These are phyloP conservation scores for Fraxinus sp. DNA, from an alignment of 305 asterid species.

Conservation along the genomic window DNA sequence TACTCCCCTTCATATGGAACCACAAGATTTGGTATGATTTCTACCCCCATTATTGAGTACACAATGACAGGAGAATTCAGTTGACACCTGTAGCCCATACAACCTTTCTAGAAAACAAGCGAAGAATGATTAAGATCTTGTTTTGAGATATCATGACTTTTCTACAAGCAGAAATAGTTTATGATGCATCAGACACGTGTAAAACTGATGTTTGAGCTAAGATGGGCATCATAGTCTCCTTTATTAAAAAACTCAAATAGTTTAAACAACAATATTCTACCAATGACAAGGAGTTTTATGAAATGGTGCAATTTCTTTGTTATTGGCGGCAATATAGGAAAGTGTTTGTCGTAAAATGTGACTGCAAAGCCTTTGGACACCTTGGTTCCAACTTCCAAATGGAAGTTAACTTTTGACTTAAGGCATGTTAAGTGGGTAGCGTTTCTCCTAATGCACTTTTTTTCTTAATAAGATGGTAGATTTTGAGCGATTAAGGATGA, in stretches of 20 bases:
- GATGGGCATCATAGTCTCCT: not conserved
- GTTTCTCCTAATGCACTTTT: not conserved
- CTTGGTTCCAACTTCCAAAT: not conserved
- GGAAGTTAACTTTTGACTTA: not conserved
- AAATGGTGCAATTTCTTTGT: not conserved
- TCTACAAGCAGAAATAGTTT: not conserved
- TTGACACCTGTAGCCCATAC: not conserved
- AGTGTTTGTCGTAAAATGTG: not conserved
- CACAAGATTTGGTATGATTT: not conserved
- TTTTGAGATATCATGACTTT: not conserved
- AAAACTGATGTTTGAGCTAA: not conserved
- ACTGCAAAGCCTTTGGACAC: not conserved
- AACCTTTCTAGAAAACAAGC: not conserved
- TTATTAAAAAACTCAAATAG: not conserved
- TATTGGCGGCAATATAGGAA: not conserved
- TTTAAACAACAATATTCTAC: not conserved
- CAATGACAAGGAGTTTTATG: not conserved
- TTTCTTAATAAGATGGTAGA: not conserved
- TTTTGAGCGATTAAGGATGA: not conserved
- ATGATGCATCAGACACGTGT: not conserved
- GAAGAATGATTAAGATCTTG: not conserved
- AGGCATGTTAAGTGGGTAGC: not conserved
- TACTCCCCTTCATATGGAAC: not conserved
- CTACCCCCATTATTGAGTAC: not conserved
- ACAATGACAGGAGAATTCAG: not conserved